Base-by-base conservation (phyloP, 2,329 filamentous ascomycete genomes). In the Helminthosporium solani region DNA sequence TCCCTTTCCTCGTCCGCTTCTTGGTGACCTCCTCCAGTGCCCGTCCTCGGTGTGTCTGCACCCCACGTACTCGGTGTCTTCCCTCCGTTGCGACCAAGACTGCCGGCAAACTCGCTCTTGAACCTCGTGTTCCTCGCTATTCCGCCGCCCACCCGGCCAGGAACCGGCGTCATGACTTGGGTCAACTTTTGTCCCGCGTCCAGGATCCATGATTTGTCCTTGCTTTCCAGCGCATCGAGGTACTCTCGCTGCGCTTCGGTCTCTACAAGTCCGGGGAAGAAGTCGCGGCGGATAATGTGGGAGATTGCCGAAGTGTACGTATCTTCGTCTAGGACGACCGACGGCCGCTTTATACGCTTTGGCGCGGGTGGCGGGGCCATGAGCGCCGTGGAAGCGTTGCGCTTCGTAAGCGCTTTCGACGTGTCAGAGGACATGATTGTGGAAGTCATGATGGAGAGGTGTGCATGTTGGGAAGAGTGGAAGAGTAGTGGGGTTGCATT, bases 261-360 rank as follows among this genome's bases (percentile, higher is more conserved):
- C 67, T 97, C 90, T 3, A 91, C 75, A 0, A 99, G 78, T 0
- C 92, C 94, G 0, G 94, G 94, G 63, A 97, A 99, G 76, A 95
- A 99, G 76, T 99, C 94, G 55, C 94, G 85, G 8, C 90, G 89
- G 53, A 99, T 96, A 65, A 99, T 97, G 58, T 94, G 86, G 0
- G 91, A 96, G 21, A 99, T 78, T 1, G 88, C 87, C 47, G 90
- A 84, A 2, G 90, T 94, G 70, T 99, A 99, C 42, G 87, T 84
- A 58, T 99, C 92, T 77, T 99, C 94, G 68, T 96, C 90, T 21
- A 99, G 81, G 21, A 96, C 84, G 52, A 86, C 87, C 52, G 86
- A 84, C 0, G 94, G 94, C 42, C 94, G 82, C 72, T 96, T 96
- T 64, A 96, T 95, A 47, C 90, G 86, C 70, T 96, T 97, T 33